phyloP scores from a whole-genome alignment of 345 rosid species.

The Viola odorata region DNA sequence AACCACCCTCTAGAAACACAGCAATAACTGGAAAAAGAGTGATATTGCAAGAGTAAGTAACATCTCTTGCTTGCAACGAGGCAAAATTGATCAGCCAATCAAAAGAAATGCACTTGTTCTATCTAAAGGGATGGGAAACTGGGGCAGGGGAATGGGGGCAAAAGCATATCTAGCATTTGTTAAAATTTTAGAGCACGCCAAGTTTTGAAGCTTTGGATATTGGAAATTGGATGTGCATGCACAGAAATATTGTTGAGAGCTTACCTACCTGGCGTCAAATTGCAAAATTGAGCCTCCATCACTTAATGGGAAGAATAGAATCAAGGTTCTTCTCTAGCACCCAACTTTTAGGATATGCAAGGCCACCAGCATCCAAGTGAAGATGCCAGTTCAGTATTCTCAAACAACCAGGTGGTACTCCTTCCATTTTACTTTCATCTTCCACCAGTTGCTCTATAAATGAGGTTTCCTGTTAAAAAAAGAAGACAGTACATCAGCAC shows the following conservation, averaged over 20 bases:
- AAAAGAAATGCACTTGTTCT: background rate
- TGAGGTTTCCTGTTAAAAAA: constrained; percentile 62
- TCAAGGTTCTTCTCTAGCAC: constrained; percentile 59
- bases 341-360: constrained; percentile 75
- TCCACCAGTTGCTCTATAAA: constrained; percentile 86
- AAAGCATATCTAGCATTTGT: background rate
- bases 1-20: constrained; percentile 7
- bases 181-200: too few relatives aligned
- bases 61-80: background rate
- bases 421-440: constrained; percentile 95
- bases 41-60: background rate
- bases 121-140: background rate
- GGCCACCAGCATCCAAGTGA: constrained; percentile 52
- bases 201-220: too few relatives aligned
- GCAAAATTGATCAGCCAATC: background rate
- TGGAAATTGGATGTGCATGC: too few relatives aligned
- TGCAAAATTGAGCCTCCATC: constrained; percentile 21
- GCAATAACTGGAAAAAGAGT: constrained; percentile 9
- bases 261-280: constrained; percentile 25
- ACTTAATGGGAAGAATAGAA: constrained; percentile 37
- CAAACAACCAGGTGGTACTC: constrained; percentile 61
- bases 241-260: background rate
- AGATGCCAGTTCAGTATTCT: constrained; percentile 90
- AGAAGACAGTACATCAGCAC: background rate
- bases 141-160: background rate